Percentiles rank a stretch among this genome's conserved stretches.
Conservation (phyloP, 495 filamentous ascomycete genomes). For the Trichoderma virens region DNA sequence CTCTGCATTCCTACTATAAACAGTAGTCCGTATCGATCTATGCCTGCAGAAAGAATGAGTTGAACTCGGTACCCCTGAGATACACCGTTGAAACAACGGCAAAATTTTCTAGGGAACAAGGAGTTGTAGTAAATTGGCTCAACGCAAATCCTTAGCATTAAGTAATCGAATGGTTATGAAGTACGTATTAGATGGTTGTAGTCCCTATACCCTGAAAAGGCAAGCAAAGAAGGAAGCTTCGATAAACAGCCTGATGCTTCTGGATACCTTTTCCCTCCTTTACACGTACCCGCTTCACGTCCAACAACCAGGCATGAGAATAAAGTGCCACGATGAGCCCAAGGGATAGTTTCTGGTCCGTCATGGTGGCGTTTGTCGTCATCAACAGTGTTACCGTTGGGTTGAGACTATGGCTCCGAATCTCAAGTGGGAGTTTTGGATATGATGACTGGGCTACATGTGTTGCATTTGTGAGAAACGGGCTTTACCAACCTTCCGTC, state of each 20-base stretch:
- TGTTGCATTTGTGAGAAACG: neutral
- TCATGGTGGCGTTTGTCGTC: neutral
- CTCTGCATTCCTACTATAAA: too few relatives aligned
- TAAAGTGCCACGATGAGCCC: neutral
- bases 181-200: too few relatives aligned
- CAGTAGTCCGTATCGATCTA: too few relatives aligned
- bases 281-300: neutral
- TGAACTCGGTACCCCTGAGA: neutral
- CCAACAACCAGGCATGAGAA: neutral
- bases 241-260: too few relatives aligned
- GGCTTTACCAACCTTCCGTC: neutral
- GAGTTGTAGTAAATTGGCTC: neutral
- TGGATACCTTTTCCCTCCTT: neutral
- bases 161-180: neutral
- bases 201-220: neutral
- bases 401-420: neutral
- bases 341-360: neutral
- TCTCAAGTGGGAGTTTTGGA: neutral
- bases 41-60: neutral
- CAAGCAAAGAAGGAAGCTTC: neutral
- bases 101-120: too few relatives aligned
- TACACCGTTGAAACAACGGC: neutral
- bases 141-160: neutral
- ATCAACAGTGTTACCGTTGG: neutral
- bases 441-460: neutral